phyloP scores from a whole-genome alignment of 2,329 filamentous ascomycete genomes.

The Laburnicola sp. region DNA sequence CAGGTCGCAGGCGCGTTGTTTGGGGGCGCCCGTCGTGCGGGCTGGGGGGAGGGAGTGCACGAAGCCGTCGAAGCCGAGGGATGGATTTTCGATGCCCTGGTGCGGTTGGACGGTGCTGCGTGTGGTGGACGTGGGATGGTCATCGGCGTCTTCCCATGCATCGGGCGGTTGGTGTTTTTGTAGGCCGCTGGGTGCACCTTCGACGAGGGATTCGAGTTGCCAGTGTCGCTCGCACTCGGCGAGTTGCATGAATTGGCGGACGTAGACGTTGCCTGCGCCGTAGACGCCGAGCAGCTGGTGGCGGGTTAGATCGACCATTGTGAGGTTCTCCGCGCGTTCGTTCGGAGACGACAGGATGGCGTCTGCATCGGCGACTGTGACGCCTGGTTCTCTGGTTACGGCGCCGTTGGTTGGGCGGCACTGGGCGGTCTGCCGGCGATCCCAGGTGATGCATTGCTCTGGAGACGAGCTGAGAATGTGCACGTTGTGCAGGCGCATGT shows the following conservation, averaged over 20 bases:
- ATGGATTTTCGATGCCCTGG: slow-evolving; percentile 23
- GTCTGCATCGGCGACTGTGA: slow-evolving; percentile 73
- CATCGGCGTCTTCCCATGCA: slow-evolving; percentile 36
- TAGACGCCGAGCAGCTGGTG: slow-evolving; percentile 89
- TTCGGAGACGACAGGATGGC: slow-evolving; percentile 77
- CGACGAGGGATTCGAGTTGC: slow-evolving; percentile 86
- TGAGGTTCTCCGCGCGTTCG: slow-evolving; percentile 92
- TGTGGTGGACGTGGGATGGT: slow-evolving; percentile 20
- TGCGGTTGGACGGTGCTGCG: slow-evolving; percentile 12
- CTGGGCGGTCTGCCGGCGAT: slow-evolving; percentile 63
- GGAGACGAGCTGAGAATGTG: slow-evolving; percentile 83
- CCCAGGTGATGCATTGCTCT: slow-evolving; percentile 81
- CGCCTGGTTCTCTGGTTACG: slow-evolving; percentile 72
- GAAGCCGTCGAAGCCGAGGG: slow-evolving; percentile 73
- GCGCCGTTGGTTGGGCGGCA: slow-evolving; percentile 98
- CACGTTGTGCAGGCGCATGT: slow-evolving; percentile 63
- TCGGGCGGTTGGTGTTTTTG: slow-evolving; percentile 32
- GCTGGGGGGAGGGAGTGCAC: slow-evolving; percentile 80
- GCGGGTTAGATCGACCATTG: slow-evolving; percentile 96
- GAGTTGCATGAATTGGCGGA: slow-evolving; percentile 78
- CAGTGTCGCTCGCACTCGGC: slow-evolving; percentile 92
- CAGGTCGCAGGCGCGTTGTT: slow-evolving; percentile 88
- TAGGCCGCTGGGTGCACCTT: slow-evolving; percentile 57
- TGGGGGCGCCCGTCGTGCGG: slow-evolving; percentile 95
- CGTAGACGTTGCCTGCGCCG: slow-evolving; percentile 70